These are phyloP conservation scores for Bryoglossum gracile DNA, from an alignment of 495 filamentous ascomycete species.

Conservation along the genomic window DNA sequence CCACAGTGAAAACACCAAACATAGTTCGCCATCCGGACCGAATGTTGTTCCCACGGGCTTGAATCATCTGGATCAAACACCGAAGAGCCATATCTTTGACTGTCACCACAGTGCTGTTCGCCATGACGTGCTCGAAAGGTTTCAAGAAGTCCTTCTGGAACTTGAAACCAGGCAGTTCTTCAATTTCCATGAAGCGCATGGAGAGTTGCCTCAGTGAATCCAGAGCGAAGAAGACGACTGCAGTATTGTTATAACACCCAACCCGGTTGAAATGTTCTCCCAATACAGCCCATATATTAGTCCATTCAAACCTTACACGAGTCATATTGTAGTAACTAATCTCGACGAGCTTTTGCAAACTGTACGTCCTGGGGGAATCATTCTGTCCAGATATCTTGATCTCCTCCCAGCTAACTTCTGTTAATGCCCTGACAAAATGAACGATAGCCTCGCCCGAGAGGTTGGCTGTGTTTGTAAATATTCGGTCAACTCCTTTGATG, in stretches of 20 bases:
- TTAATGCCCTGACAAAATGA: slow-evolving; percentile 89
- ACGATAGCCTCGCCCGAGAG: slow-evolving; percentile 93
- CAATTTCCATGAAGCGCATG: slow-evolving; percentile 98
- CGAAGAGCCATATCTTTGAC: slow-evolving; percentile 98
- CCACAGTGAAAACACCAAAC: slow-evolving; percentile 97
- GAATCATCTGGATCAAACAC: slow-evolving; percentile 99
- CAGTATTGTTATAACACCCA: slow-evolving; percentile 90
- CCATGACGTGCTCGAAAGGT: slow-evolving; percentile 95
- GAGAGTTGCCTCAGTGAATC: slow-evolving; percentile 92
- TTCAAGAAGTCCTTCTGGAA: slow-evolving; percentile 99
- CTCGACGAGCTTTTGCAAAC: slow-evolving; percentile 94
- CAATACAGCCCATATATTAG: slow-evolving; percentile 90
- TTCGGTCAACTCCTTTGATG: slow-evolving; percentile 84
- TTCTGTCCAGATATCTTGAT: slow-evolving; percentile 95
- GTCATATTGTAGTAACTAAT: slow-evolving; percentile 99
- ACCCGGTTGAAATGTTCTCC: slow-evolving; percentile 97
- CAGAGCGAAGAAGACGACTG: slow-evolving; percentile 93
- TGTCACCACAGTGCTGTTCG: slow-evolving; percentile 76
- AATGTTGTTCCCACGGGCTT: slow-evolving; percentile 91
- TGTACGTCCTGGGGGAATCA: slow-evolving; percentile 90
- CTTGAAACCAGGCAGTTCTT: slow-evolving; percentile 96
- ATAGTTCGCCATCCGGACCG: slow-evolving; percentile 97
- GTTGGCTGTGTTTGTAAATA: slow-evolving; percentile 93
- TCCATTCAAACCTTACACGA: slow-evolving; percentile 96
- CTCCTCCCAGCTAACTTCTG: slow-evolving; percentile 97